phyloP scores from a whole-genome alignment of 306 rosid species.

The Calophaca sinica region DNA sequence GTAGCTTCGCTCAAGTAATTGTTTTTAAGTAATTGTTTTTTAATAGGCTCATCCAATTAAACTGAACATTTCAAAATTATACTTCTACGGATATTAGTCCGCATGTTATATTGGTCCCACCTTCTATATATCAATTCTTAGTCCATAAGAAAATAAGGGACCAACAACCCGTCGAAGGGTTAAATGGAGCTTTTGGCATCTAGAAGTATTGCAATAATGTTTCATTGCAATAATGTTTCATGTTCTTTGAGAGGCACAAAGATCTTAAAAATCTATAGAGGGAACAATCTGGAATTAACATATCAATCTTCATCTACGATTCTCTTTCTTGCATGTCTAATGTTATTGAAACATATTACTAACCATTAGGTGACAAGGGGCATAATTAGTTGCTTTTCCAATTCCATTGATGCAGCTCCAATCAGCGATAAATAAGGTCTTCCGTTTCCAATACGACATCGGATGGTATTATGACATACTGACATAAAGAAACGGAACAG shows the following conservation, averaged over 20 bases:
- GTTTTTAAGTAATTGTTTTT: constrained; percentile 26
- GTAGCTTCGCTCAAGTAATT: constrained; percentile 51
- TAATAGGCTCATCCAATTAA: constrained; percentile 48
- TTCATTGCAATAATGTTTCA: constrained; percentile 46
- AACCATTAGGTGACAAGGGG: constrained; percentile 32
- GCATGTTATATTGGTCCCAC: constrained; percentile 60
- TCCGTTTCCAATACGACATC: constrained; percentile 26
- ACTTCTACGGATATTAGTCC: constrained; percentile 34
- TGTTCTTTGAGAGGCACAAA: constrained; percentile 43
- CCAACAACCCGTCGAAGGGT: constrained; percentile 54
- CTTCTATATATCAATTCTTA: constrained; percentile 44
- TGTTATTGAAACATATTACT: not conserved
- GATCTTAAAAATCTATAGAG: constrained; percentile 30
- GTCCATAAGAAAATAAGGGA: constrained; percentile 54
- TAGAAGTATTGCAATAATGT: constrained; percentile 30
- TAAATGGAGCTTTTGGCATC: constrained; percentile 48
- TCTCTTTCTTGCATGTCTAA: constrained; percentile 29
- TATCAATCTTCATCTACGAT: constrained; percentile 46
- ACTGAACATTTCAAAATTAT: constrained; percentile 29
- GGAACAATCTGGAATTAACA: constrained; percentile 30
- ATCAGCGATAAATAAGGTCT: constrained; percentile 1
- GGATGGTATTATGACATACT: not conserved
- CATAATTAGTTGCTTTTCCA: constrained; percentile 35
- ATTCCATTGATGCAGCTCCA: constrained; percentile 29
- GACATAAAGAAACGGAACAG: constrained; percentile 11